Conservation (phyloP, 495 filamentous ascomycete species). For the Acidomyces sp. region DNA sequence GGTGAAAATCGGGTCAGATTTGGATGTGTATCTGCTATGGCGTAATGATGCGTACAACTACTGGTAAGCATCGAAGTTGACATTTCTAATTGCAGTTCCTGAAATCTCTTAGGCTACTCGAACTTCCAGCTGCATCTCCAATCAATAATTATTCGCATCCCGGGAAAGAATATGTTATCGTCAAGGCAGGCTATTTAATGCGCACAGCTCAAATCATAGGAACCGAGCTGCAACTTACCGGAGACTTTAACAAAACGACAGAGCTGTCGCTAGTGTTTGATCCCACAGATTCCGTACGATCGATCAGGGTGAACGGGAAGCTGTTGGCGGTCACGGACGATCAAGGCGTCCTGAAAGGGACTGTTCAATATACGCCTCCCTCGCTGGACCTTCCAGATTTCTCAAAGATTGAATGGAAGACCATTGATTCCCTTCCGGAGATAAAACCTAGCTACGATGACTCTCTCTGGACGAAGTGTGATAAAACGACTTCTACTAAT, state of each 20-base stretch:
- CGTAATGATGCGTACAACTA: constrained; percentile 66
- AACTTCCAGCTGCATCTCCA: constrained; percentile 32
- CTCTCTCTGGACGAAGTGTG: constrained; percentile 46
- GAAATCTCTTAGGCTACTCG: too few relatives aligned
- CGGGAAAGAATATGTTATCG: constrained; percentile 38
- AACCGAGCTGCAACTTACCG: constrained; percentile 43
- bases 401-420: constrained; percentile 49
- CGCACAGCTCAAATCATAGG: constrained; percentile 44
- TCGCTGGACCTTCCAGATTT: constrained; percentile 42
- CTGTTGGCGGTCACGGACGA: constrained; percentile 31
- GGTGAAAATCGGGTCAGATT: constrained; percentile 40
- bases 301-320: constrained; percentile 44
- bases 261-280: constrained; percentile 52
- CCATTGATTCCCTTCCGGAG: constrained; percentile 58
- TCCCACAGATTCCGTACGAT: constrained; percentile 38
- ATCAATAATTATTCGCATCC: constrained; percentile 26
- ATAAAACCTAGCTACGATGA: constrained; percentile 52
- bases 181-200: constrained; percentile 65
- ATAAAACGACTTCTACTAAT: constrained; percentile 45
- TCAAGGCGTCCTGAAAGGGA: constrained; percentile 40
- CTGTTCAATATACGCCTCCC: constrained; percentile 39
- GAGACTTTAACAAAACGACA: constrained; percentile 62
- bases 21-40: constrained; percentile 50
- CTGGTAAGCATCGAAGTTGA: too few relatives aligned
- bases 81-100: too few relatives aligned